Evolutionary conservation across 2,329 filamentous ascomycete genomes (phyloP).

Genomic region (Fusarium cyanostomum): DNA sequence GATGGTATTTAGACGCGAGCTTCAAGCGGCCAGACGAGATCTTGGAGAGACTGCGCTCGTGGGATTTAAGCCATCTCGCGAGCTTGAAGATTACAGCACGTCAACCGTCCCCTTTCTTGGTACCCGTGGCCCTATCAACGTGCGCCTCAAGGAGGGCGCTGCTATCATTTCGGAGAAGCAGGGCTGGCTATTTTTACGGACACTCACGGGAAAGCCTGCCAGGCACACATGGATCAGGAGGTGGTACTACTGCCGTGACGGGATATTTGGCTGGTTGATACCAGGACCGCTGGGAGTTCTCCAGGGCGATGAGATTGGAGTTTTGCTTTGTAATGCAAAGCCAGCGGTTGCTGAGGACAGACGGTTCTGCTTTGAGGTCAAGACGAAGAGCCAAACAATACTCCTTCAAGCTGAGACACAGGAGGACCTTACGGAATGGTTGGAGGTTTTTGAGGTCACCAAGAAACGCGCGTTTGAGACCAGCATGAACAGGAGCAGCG

Average conservation of each 20-base stretch:
- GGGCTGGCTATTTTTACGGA: conserved; percentile 90
- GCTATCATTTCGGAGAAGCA: conserved; percentile 79
- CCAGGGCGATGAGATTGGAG: conserved; percentile 95
- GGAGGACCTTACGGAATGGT: conserved; percentile 90
- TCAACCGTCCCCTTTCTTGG: conserved; percentile 91
- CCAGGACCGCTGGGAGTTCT: conserved; percentile 87
- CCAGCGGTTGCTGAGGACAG: conserved; percentile 92
- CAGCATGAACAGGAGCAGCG: conserved; percentile 63
- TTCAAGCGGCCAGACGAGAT: conserved; percentile 80
- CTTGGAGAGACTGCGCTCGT: conserved; percentile 81
- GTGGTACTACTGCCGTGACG: conserved; percentile 96
- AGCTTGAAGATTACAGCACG: conserved; percentile 90
- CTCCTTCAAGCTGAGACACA: conserved; percentile 94
- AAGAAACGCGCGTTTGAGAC: conserved; percentile 92
- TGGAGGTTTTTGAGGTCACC: conserved; percentile 90
- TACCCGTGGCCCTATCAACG: conserved; percentile 71
- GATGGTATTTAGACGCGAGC: conserved; percentile 80
- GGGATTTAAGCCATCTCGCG: conserved; percentile 81
- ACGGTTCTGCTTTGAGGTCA: conserved; percentile 97
- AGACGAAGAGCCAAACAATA: conserved; percentile 93
- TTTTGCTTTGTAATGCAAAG: conserved; percentile 91
- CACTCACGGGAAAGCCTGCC: conserved; percentile 85
- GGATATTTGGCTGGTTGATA: conserved; percentile 94
- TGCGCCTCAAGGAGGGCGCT: conserved; percentile 64
- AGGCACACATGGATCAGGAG: conserved; percentile 88